Evolutionary conservation across 1,284 basidiomycete genomes (phyloP).

Genomic region (Kwoniella shivajii): DNA sequence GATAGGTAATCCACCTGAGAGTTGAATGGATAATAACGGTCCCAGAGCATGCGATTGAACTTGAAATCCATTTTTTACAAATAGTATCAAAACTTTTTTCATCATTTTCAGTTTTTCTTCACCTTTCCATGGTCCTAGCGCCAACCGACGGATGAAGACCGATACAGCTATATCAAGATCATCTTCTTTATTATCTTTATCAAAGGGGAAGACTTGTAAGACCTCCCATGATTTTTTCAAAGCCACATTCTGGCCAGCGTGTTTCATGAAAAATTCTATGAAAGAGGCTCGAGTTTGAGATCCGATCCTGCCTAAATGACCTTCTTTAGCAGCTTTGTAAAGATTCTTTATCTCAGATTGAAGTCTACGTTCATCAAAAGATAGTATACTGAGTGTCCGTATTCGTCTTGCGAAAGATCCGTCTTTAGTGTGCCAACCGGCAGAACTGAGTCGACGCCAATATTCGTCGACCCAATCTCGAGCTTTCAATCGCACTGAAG

Average conservation of each 20-base stretch:
- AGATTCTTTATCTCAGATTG: constrained; percentile 9
- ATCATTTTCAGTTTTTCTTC: constrained; percentile 10
- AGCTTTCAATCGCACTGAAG: constrained; percentile 4
- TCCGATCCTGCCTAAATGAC: constrained; percentile 17
- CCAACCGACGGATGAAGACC: constrained; percentile 9
- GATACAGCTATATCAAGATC: constrained; percentile 5
- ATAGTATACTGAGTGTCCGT: constrained; percentile 11
- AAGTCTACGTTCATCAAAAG: constrained; percentile 3
- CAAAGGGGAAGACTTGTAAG: constrained; percentile 1
- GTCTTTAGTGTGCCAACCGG: constrained; percentile 15
- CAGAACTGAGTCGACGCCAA: constrained; percentile 16
- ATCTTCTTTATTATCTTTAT: not conserved
- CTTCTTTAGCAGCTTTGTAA: constrained; percentile 12
- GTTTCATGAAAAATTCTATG: constrained; percentile 17
- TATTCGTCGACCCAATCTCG: constrained; percentile 14
- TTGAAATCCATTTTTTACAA: not conserved
- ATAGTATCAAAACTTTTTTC: not conserved
- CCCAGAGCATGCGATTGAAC: constrained; percentile 9
- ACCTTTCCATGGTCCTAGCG: not conserved
- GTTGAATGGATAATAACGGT: constrained; percentile 17
- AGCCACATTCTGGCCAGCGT: not conserved
- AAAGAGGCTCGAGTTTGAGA: constrained; percentile 15
- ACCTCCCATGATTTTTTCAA: constrained; percentile 11
- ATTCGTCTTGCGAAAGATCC: constrained; percentile 12
- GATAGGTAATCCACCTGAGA: constrained; percentile 8